Conservation (phyloP, 768 basidiomycete species). For the Cystobasidium tubakii region DNA sequence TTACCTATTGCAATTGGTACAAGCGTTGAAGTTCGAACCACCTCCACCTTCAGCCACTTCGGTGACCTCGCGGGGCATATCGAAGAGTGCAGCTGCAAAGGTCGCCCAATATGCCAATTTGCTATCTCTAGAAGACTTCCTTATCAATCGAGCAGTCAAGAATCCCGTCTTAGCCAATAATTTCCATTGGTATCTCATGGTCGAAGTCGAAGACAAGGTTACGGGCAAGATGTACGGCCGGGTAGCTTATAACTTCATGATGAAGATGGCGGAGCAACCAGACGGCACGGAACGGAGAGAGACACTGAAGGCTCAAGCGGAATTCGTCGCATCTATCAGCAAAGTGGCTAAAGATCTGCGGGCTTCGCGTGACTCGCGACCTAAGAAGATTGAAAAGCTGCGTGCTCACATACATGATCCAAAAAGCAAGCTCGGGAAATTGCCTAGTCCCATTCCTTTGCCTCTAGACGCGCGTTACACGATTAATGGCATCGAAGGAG, state of each 20-base stretch:
- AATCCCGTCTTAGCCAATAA: slow-evolving; percentile 82
- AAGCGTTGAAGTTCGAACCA: slow-evolving; percentile 88
- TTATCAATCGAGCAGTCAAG: slow-evolving; percentile 74
- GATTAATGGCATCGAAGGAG: slow-evolving; percentile 77
- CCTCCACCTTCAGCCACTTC: slow-evolving; percentile 48
- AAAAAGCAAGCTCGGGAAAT: slow-evolving; percentile 72
- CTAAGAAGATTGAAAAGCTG: slow-evolving; percentile 95
- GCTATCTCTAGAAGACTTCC: slow-evolving; percentile 84
- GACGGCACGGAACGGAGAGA: slow-evolving; percentile 77
- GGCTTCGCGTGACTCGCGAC: slow-evolving; percentile 81
- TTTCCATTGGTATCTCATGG: slow-evolving; percentile 96
- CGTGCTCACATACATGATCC: slow-evolving; percentile 75
- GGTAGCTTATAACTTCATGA: slow-evolving; percentile 84
- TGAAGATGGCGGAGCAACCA: slow-evolving; percentile 72
- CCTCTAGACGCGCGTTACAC: slow-evolving; percentile 83
- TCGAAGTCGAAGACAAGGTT: slow-evolving; percentile 75
- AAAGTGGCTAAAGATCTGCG: slow-evolving; percentile 80
- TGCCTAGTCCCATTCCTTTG: slow-evolving; percentile 67
- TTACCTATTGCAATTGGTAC: slow-evolving; percentile 91
- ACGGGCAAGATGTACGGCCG: slow-evolving; percentile 89
- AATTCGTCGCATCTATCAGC: slow-evolving; percentile 77
- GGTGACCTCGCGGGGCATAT: slow-evolving; percentile 28
- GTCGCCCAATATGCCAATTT: slow-evolving; percentile 54
- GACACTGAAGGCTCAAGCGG: slow-evolving; percentile 81
- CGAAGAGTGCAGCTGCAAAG: slow-evolving; percentile 48